These are phyloP conservation scores for Pestalotiopsis sp. DNA, from an alignment of 2,329 filamentous ascomycete species.

Conservation along the genomic window DNA sequence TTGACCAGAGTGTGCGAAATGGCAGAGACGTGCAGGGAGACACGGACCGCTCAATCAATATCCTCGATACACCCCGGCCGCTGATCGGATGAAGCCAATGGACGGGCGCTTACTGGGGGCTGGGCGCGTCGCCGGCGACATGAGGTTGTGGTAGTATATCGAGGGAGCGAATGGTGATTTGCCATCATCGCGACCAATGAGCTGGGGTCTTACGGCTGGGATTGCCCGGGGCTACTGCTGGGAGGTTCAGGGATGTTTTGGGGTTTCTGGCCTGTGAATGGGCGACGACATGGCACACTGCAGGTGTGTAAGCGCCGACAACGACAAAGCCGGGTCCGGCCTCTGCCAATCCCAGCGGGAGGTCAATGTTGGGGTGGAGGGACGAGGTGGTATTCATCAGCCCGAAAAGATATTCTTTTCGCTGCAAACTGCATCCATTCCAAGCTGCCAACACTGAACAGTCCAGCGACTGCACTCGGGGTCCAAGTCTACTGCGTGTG, in stretches of 20 bases:
- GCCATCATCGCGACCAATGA: slow-evolving; percentile 28
- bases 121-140: slow-evolving; percentile 32
- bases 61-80: slow-evolving; percentile 10
- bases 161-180: slow-evolving; percentile 27
- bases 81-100: slow-evolving; percentile 28
- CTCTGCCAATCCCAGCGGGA: slow-evolving; percentile 11
- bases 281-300: slow-evolving; percentile 6
- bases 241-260: slow-evolving; percentile 14
- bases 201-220: slow-evolving; percentile 17
- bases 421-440: background rate
- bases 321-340: slow-evolving; percentile 1
- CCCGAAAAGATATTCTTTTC: background rate
- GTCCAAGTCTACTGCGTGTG: background rate
- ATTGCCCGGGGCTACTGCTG: slow-evolving; percentile 16
- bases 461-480: background rate
- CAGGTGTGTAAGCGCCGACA: slow-evolving; percentile 14
- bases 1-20: slow-evolving; percentile 18
- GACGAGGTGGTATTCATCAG: background rate
- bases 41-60: background rate
- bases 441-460: background rate
- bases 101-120: slow-evolving; percentile 17
- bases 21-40: slow-evolving; percentile 27
- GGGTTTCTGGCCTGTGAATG: slow-evolving; percentile 13
- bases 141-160: background rate
- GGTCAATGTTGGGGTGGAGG: background rate